Evolutionary conservation across 2,329 filamentous ascomycete species (phyloP).

Genomic region (Neopestalotiopsis sp.): DNA sequence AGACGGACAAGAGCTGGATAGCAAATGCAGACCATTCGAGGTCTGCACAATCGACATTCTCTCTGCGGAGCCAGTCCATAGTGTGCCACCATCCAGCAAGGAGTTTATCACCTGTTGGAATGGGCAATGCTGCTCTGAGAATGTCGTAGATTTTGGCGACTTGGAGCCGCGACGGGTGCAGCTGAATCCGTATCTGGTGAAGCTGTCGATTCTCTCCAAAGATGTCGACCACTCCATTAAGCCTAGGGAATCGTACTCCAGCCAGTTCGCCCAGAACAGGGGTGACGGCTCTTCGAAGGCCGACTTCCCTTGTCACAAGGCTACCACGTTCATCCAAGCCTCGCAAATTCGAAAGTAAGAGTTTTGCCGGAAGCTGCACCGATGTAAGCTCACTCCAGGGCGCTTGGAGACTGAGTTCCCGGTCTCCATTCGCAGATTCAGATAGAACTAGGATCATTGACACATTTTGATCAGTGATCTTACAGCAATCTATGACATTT

Average conservation of each 20-base stretch:
- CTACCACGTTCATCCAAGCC: conserved; percentile 63
- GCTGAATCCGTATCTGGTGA: conserved; percentile 71
- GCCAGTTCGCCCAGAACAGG: conserved; percentile 53
- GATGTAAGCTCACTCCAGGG: conserved; percentile 77
- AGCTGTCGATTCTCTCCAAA: conserved; percentile 60
- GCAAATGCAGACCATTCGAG: conserved; percentile 74
- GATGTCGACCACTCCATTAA: conserved; percentile 68
- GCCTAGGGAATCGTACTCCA: conserved; percentile 63
- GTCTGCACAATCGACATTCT: conserved; percentile 53
- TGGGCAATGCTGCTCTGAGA: conserved; percentile 68
- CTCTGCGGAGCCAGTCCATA: conserved; percentile 69
- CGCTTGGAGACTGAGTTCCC: conserved; percentile 74
- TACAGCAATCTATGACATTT: conserved; percentile 76
- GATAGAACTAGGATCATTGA: conserved; percentile 75
- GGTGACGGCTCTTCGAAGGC: conserved; percentile 51
- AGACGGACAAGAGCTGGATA: conserved; percentile 68
- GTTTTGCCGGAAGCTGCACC: conserved; percentile 62
- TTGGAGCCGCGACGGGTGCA: conserved; percentile 69
- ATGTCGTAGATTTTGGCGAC: conserved; percentile 66
- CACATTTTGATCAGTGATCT: conserved; percentile 69
- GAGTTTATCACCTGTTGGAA: conserved; percentile 63
- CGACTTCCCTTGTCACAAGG: conserved; percentile 57
- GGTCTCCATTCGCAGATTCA: conserved; percentile 65
- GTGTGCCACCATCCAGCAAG: conserved; percentile 76
- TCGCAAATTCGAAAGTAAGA: conserved; percentile 65